Conservation (phyloP, 371 early-diverging fungal genomes). For the Mucor circinelloides region DNA sequence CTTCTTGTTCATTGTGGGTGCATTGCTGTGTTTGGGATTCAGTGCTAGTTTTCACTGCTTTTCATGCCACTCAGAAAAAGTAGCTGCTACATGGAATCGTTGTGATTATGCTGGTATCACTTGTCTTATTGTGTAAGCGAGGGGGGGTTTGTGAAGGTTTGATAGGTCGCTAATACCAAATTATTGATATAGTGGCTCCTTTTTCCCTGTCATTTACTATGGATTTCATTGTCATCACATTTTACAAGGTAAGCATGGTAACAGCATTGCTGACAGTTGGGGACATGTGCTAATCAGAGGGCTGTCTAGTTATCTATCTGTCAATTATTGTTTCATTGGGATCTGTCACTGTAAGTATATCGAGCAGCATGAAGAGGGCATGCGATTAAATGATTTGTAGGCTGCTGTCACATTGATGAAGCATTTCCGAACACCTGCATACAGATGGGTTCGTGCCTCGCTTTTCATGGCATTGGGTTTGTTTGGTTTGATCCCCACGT, state of each 20-base stretch:
- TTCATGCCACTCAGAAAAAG: constrained; percentile 83
- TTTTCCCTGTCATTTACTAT: constrained; percentile 76
- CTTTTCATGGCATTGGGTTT: constrained; percentile 83
- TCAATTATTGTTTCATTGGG: constrained; percentile 67
- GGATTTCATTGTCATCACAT: constrained; percentile 48
- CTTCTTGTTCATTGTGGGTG: constrained; percentile 71
- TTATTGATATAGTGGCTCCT: constrained; percentile 60
- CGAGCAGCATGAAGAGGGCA: not conserved
- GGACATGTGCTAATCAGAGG: not conserved
- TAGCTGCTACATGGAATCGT: constrained; percentile 71
- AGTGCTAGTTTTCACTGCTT: constrained; percentile 86
- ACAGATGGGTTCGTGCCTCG: constrained; percentile 76
- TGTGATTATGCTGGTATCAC: constrained; percentile 95
- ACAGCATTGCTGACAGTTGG: not conserved
- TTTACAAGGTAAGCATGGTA: constrained; percentile 27
- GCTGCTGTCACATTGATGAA: constrained; percentile 59
- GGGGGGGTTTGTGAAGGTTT: not conserved
- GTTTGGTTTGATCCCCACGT: constrained; percentile 75
- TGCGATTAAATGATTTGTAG: constrained; percentile 21
- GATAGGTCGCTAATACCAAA: not conserved
- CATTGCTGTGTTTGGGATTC: constrained; percentile 77
- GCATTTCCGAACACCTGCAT: constrained; percentile 74
- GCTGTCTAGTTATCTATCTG: constrained; percentile 59
- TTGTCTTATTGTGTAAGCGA: constrained; percentile 74
- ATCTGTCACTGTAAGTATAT: constrained; percentile 53